Evolutionary conservation across 2,329 filamentous ascomycete species (phyloP).

Genomic region (Fusarium tuaranense): DNA sequence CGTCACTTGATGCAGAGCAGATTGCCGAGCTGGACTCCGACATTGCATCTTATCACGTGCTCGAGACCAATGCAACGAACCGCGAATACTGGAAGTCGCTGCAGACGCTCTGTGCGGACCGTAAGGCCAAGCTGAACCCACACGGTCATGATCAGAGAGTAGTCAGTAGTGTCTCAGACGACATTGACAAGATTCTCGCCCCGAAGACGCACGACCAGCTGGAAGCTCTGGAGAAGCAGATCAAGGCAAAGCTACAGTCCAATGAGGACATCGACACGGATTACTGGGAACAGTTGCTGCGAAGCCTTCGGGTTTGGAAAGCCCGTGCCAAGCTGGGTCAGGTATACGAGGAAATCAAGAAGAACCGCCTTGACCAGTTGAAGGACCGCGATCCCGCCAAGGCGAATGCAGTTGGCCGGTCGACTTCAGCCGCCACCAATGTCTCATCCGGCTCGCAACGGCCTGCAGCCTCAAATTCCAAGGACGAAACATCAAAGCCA

Average conservation of each 20-base stretch:
- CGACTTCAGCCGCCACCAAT: slow-evolving; percentile 8
- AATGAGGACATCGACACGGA: slow-evolving; percentile 95
- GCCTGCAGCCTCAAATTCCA: slow-evolving; percentile 13
- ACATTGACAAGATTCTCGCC: slow-evolving; percentile 87
- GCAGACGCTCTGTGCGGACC: slow-evolving; percentile 84
- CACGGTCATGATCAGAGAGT: slow-evolving; percentile 76
- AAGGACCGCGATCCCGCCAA: slow-evolving; percentile 76
- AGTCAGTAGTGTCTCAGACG: slow-evolving; percentile 83
- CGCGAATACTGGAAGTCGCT: slow-evolving; percentile 94
- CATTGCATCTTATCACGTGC: slow-evolving; percentile 80
- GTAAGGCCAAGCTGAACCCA: slow-evolving; percentile 73
- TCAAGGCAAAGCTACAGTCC: slow-evolving; percentile 85
- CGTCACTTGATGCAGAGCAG: slow-evolving; percentile 74
- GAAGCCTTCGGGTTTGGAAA: slow-evolving; percentile 89
- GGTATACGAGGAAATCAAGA: slow-evolving; percentile 81
- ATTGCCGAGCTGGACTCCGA: slow-evolving; percentile 84
- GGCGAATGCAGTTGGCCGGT: slow-evolving; percentile 55
- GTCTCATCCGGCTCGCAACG: slow-evolving; percentile 7
- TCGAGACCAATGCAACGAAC: slow-evolving; percentile 84
- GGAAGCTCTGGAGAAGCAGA: slow-evolving; percentile 87
- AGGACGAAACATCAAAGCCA: slow-evolving; percentile 17
- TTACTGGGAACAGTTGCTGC: slow-evolving; percentile 95
- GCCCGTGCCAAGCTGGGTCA: slow-evolving; percentile 85
- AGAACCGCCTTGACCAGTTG: slow-evolving; percentile 74
- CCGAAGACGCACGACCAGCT: slow-evolving; percentile 90